phyloP scores from a whole-genome alignment of 257 asterid species.

The Nyctanthes arbortristis region DNA sequence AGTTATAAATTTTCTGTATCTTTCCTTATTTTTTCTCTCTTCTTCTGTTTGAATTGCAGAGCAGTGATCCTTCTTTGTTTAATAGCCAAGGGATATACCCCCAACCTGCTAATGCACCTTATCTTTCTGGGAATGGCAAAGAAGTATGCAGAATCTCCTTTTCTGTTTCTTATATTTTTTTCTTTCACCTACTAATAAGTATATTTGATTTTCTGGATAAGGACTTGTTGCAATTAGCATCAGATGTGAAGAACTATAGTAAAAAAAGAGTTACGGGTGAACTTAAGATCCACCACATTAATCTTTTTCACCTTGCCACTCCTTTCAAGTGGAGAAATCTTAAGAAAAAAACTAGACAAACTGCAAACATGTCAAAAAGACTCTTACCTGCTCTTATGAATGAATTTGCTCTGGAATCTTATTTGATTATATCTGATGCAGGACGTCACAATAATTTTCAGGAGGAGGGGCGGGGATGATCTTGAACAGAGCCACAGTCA shows the following conservation, averaged over 20 bases:
- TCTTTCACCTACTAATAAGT: not conserved
- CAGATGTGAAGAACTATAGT: not conserved
- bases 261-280: not conserved
- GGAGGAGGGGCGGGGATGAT: slow-evolving; percentile 94
- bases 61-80: slow-evolving; percentile 65
- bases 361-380: not conserved
- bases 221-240: not conserved
- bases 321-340: not conserved
- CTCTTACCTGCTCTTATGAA: not conserved
- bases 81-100: slow-evolving; percentile 87
- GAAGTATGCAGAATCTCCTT: slow-evolving; percentile 47
- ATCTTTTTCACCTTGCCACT: not conserved
- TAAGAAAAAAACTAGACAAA: not conserved
- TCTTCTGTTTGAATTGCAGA: slow-evolving; percentile 47
- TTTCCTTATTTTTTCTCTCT: slow-evolving; percentile 4
- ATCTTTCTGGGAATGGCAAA: slow-evolving; percentile 71
- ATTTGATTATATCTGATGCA: slow-evolving; percentile 34
- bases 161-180: slow-evolving; percentile 8
- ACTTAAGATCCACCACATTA: not conserved
- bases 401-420: not conserved
- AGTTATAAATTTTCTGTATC: slow-evolving; percentile 11
- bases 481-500: slow-evolving; percentile 77
- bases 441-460: slow-evolving; percentile 82
- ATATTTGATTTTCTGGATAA: not conserved
- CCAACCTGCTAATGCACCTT: slow-evolving; percentile 70